Percentiles rank a stretch among this genome's conserved stretches.
phyloP scores from a whole-genome alignment of 164 flowering plant species.

The Buxus sempervirens region DNA sequence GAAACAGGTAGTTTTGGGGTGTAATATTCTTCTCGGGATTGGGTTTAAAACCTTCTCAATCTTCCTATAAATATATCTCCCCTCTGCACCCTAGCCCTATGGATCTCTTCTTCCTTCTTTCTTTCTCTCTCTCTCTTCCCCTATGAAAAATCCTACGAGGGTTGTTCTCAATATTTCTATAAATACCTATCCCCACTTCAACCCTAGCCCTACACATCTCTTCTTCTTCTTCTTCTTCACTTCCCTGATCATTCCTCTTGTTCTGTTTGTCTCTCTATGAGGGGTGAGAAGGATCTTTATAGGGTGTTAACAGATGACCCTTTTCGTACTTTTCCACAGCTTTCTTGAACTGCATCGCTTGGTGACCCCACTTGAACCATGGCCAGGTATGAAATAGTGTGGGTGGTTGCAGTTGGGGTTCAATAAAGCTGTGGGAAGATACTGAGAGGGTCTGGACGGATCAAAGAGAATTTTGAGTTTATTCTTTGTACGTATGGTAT shows the following conservation, averaged over 20 bases:
- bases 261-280: not conserved
- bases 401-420: slow-evolving; percentile 17
- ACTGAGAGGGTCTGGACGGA: slow-evolving; percentile 24
- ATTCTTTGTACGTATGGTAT: not conserved
- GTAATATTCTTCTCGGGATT: slow-evolving; percentile 28
- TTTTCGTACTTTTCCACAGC: slow-evolving; percentile 43
- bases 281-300: not conserved
- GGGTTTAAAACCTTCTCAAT: slow-evolving; percentile 10
- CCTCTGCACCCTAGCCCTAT: not conserved
- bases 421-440: slow-evolving; percentile 56
- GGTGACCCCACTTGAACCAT: not conserved
- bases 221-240: not conserved
- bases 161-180: no score
- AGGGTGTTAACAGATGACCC: slow-evolving; percentile 13
- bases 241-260: not conserved
- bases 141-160: no score
- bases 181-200: not conserved
- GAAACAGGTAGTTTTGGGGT: slow-evolving; percentile 16
- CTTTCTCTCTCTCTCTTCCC: no score
- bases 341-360: slow-evolving; percentile 38
- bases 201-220: not conserved
- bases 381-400: not conserved
- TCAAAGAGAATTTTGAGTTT: not conserved
- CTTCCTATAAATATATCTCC: slow-evolving; percentile 11
- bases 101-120: not conserved